Conservation (phyloP, 345 rosid species). For the Combretum micranthum region DNA sequence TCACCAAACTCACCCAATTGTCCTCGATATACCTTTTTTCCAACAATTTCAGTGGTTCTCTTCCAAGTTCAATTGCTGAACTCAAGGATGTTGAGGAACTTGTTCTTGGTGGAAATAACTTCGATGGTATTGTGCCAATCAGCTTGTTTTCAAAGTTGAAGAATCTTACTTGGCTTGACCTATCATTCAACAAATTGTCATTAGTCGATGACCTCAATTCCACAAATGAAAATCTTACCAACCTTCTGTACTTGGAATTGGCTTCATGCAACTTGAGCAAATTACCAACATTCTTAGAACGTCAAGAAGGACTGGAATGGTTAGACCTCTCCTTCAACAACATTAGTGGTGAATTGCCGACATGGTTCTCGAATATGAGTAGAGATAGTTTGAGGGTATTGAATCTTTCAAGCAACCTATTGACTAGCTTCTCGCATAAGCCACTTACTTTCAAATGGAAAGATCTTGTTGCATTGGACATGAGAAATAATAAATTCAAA, state of each 20-base stretch:
- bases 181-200: conserved; percentile 12
- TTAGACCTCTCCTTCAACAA: conserved; percentile 7
- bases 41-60: conserved; percentile 2
- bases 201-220: background rate
- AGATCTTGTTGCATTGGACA: conserved; percentile 1
- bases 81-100: background rate
- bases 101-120: background rate
- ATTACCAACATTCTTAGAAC: conserved; percentile 1
- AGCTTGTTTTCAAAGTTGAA: background rate
- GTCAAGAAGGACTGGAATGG: background rate
- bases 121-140: background rate
- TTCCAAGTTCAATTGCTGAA: background rate
- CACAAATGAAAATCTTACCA: background rate
- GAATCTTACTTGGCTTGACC: background rate
- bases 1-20: background rate
- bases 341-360: conserved; percentile 5
- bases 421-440: background rate
- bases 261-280: conserved; percentile 9
- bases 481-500: conserved; percentile 3
- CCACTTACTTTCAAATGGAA: background rate
- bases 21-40: background rate
- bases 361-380: conserved; percentile 3
- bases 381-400: background rate
- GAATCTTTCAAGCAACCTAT: conserved; percentile 7
- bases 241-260: background rate